A percentile compares a stretch with the other conserved stretches of the same genome.
Conservation (phyloP, 2,329 filamentous ascomycete genomes). For the Pleomassaria siparia region DNA sequence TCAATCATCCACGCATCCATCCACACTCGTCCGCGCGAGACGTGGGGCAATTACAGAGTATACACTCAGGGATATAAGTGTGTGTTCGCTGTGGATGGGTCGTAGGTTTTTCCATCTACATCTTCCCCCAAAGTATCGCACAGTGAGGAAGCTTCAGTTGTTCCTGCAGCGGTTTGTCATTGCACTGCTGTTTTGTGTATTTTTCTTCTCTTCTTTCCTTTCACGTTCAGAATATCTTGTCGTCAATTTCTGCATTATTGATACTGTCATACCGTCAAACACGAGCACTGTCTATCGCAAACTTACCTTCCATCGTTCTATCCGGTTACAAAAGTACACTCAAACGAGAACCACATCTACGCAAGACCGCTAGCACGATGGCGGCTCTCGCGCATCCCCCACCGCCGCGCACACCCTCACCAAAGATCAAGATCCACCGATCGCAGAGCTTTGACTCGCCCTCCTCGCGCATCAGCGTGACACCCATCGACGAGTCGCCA, state of each 20-base stretch:
- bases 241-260: too few species aligned
- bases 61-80: conserved; percentile 28
- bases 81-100: background rate
- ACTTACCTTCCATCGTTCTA: too few species aligned
- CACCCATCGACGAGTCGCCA: conserved; percentile 36
- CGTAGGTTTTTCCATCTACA: conserved; percentile 6
- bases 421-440: conserved; percentile 38
- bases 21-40: background rate
- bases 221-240: too few species aligned
- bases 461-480: conserved; percentile 29
- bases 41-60: too few species aligned
- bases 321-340: too few species aligned
- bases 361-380: too few species aligned
- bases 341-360: too few species aligned
- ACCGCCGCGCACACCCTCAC: conserved; percentile 37
- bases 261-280: too few species aligned
- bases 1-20: conserved; percentile 8
- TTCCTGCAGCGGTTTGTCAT: too few species aligned
- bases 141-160: background rate
- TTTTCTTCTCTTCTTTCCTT: too few species aligned
- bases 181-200: too few species aligned
- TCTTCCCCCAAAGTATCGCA: background rate
- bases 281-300: too few species aligned
- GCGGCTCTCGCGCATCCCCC: conserved; percentile 8
- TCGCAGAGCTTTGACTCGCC: conserved; percentile 40